Evolutionary conservation across 176 grass and related monocot genomes (phyloP).

Genomic region (Carex myosuroides): DNA sequence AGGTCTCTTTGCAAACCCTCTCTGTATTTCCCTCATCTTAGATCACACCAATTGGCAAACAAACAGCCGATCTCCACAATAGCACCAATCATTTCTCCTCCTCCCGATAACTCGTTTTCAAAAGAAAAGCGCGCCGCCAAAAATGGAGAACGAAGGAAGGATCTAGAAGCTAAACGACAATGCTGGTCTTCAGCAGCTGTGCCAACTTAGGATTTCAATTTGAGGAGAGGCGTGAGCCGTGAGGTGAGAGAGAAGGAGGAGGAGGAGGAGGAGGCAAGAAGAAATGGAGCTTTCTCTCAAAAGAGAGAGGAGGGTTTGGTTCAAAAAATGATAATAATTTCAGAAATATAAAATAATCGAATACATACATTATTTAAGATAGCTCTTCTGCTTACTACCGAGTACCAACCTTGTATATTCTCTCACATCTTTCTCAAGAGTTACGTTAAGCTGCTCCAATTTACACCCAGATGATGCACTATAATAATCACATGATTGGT

Average conservation of each 20-base stretch:
- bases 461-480: background rate
- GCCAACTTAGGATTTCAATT: conserved; percentile 35
- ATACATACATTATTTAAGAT: conserved; percentile 19
- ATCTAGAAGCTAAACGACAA: conserved; percentile 11
- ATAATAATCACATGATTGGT: background rate
- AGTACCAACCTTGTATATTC: conserved; percentile 20
- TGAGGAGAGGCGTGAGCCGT: background rate
- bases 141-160: conserved; percentile 20
- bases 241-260: background rate
- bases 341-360: background rate
- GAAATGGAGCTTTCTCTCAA: conserved; percentile 59
- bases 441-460: background rate
- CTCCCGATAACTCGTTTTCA: background rate
- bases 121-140: conserved; percentile 18
- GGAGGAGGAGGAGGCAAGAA: conserved; percentile 27
- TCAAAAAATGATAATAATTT: conserved; percentile 31
- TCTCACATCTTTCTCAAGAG: background rate
- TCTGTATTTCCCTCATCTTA: conserved; percentile 47
- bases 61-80: conserved; percentile 42
- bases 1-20: background rate
- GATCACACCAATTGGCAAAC: conserved; percentile 46
- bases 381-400: background rate
- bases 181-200: background rate
- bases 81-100: conserved; percentile 10
- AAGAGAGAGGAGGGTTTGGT: conserved; percentile 30